Base-by-base conservation (phyloP, 2,329 filamentous ascomycete genomes). In the Cordyceps cicadae region DNA sequence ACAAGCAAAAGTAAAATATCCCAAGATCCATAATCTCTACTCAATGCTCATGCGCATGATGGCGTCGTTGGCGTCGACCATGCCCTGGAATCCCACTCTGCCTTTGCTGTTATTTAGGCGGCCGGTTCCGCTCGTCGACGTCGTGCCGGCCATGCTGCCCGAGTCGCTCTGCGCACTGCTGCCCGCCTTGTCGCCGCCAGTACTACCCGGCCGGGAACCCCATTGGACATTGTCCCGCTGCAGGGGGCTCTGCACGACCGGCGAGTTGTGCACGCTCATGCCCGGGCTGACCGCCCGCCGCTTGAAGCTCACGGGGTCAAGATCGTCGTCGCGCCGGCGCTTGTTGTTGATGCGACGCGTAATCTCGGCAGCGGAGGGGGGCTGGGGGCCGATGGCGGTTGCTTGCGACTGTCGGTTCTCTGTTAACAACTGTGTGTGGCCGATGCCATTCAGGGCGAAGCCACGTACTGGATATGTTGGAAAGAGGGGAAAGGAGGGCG, bases 21-120 rank as follows among this genome's bases (percentile, higher is more conserved):
- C 29, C 21, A 49, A 21, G 9, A 19, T 24, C 5, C 9, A 50
- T 50, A 32, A 17, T 54, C n/a, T 15, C 63, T 77, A 96, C 72
- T 97, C 92, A 69, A 97, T 96, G 73, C 90, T 96, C 89, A 97
- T 94, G 68, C 93, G 92, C 88, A 96, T 96, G 65, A 97, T 80
- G 1, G 92, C 90, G 72, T 97, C 93, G 70, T 91, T 91, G n/a
- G 93, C 93, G 74, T 97, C 93, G 19, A 85, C 88, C 92, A 97
- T 97, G 1, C 92, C 91, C 74, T 97, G 92, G 66, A 95, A 81
- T 9, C 91, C 91, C 15, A 96, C 80, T 39, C 90, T 74, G 64
- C 79, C 87, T 71, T 81, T 82, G 66, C 80, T 76, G 66, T 79
- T 77, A 66, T 19, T 53, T 14, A 77, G 72, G 12, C 82, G 79